These are phyloP conservation scores for Petrea volubilis DNA, from an alignment of 257 asterid genomes.

Conservation along the genomic window DNA sequence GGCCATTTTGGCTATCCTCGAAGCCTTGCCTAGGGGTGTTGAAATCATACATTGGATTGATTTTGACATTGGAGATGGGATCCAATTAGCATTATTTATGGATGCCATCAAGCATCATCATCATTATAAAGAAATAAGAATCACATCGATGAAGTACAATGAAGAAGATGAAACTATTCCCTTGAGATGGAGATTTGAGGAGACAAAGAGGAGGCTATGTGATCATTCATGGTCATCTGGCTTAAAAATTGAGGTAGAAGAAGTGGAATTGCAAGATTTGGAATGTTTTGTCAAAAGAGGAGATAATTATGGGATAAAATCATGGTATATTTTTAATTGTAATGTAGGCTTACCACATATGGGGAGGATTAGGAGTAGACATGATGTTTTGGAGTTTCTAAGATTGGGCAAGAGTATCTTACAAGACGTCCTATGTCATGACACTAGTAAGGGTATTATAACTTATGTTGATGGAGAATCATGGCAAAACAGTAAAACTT, in stretches of 20 bases:
- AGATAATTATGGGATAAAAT: constrained; percentile 12
- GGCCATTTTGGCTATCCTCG: constrained; percentile 42
- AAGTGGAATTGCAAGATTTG: constrained; percentile 37
- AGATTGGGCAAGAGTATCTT: constrained; percentile 27
- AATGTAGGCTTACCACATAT: constrained; percentile 48
- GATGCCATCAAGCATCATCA: constrained; percentile 28
- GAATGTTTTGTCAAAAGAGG: constrained; percentile 7
- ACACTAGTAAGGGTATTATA: constrained; percentile 29
- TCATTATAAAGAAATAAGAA: constrained; percentile 25
- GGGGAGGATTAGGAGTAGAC: constrained; percentile 41
- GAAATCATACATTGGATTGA: constrained; percentile 36
- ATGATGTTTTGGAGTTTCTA: constrained; percentile 37
- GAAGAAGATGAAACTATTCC: constrained; percentile 23
- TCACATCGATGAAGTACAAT: constrained; percentile 29
- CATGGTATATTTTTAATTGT: constrained; percentile 45
- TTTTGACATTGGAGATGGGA: constrained; percentile 53
- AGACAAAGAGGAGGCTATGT: constrained; percentile 37
- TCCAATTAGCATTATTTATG: constrained; percentile 47
- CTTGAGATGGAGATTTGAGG: constrained; percentile 42
- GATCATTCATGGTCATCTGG: constrained; percentile 38
- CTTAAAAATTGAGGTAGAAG: constrained; percentile 34
- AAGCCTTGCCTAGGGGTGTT: constrained; percentile 33
- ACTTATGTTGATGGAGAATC: constrained; percentile 38
- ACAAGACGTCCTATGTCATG: constrained; percentile 11
- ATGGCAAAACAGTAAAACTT: constrained; percentile 20